Percentiles rank a stretch among this genome's conserved stretches.
Conservation (phyloP, 202 grass and related monocot genomes). For the Cymbopogon flexuosus region DNA sequence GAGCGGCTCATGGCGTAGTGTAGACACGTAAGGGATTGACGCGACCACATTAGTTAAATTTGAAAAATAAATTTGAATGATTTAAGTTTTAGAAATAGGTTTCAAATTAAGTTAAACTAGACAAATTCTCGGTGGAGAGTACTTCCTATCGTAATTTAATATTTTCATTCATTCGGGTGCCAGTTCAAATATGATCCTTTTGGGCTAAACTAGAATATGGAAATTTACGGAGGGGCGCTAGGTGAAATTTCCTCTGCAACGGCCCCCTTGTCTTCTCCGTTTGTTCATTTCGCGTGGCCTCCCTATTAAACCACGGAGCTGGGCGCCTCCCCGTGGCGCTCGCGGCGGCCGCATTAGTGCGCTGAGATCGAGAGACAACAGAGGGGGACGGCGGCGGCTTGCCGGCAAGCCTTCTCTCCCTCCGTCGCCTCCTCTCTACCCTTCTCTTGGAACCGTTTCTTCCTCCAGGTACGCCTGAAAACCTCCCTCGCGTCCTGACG, state of each 20-base stretch:
- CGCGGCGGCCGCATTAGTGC: constrained; percentile 32
- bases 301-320: constrained; percentile 36
- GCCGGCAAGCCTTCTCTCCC: background rate
- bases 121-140: background rate
- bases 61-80: too few relatives aligned
- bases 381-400: background rate
- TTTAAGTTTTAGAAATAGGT: too few relatives aligned
- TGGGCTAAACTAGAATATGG: background rate
- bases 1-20: too few relatives aligned
- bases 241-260: background rate
- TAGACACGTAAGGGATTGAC: too few relatives aligned
- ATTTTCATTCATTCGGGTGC: background rate
- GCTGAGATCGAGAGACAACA: background rate
- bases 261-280: constrained; percentile 7
- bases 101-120: too few relatives aligned
- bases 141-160: background rate
- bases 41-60: too few relatives aligned
- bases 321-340: constrained; percentile 30
- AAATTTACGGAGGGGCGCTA: background rate
- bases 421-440: background rate
- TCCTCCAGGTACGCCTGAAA: constrained; percentile 17
- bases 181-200: background rate
- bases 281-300: constrained; percentile 24
- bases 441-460: background rate
- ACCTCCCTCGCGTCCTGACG: background rate